Base-by-base conservation (phyloP, 1,284 basidiomycete species). In the Cryptococcus sp. region DNA sequence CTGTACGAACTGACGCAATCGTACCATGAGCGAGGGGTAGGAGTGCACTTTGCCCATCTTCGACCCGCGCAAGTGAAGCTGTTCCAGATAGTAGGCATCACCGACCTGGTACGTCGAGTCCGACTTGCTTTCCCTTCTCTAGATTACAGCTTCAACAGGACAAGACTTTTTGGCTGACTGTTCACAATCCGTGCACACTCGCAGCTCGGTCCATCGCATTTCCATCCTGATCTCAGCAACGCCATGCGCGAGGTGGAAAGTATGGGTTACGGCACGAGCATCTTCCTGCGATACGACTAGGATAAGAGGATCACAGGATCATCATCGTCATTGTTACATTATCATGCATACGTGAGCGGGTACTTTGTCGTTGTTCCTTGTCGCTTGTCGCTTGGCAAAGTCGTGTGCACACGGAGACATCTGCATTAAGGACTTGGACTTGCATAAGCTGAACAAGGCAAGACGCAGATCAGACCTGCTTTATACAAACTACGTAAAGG, bases 31-130 rank as follows among this genome's bases (percentile, higher is more conserved):
- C 87, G 90, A 11, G 86, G 84, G 5, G 90, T 92, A 16, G 83
- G 81, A 3, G 77, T 93, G 23, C 91, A 87, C 77, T 86, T 94
- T 68, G 87, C 90, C 1, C 91, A 93, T 72, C 82, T 93, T 49
- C 84, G 85, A 44, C 71, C 80, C 0, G 76, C 75, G 0, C 84
- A 87, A 49, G 80, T 83, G 51, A 79, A 81, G 47, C 81, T 82
- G 64, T 92, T 93, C 61, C 59, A 68, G 35, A 61, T 75, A 11
- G 75, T 76, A 15, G 75, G 73, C 13, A 71, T 78, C 38, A 66
- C 70, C 3, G 62, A 74, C 10, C 47, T 72, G n/a, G 75, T 76
- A 45, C 62, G 73, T 71, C 31, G 25, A 1, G 13, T 50, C 23
- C 31, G 13, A 10, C 31, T 35, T 13, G 7, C 31, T 35, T 13